Evolutionary conservation across 495 filamentous ascomycete species (phyloP).

Genomic region (Podospora pseudopauciseta): DNA sequence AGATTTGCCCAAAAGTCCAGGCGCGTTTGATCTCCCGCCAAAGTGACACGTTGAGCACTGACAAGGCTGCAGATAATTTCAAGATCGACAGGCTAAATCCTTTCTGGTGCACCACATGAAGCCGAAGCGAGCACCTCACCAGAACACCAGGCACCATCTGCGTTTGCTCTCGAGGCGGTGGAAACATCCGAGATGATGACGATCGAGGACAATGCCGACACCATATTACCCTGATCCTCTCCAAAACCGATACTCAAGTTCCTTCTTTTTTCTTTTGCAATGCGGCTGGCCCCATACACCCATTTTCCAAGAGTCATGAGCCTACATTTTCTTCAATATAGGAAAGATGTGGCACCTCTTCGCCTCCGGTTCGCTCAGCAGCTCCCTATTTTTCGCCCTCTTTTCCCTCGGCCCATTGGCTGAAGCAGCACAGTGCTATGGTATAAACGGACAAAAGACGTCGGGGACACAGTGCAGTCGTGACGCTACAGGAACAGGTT

Average conservation of each 20-base stretch:
- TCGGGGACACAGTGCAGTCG: conserved; percentile 16
- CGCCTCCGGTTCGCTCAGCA: not conserved
- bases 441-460: conserved; percentile 25
- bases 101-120: conserved; percentile 7
- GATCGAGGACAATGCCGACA: not conserved
- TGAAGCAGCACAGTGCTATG: conserved; percentile 20
- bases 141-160: conserved; percentile 2
- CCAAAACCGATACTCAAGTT: not conserved
- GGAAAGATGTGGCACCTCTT: not conserved
- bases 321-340: not conserved
- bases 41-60: not conserved
- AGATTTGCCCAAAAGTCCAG: not conserved
- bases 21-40: not conserved
- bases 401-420: not conserved
- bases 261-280: not conserved
- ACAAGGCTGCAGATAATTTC: not conserved
- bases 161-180: not conserved
- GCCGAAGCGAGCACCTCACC: conserved; percentile 11
- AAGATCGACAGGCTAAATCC: conserved; percentile 18
- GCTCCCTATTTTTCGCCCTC: not conserved
- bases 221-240: not conserved
- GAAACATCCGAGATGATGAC: conserved; percentile 1
- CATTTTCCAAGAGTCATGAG: not conserved
- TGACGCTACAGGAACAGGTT: conserved; percentile 21
- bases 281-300: not conserved